A percentile compares a stretch with the other conserved stretches of the same genome.
Conservation (phyloP, 164 flowering plant species). For the Santalum album region DNA sequence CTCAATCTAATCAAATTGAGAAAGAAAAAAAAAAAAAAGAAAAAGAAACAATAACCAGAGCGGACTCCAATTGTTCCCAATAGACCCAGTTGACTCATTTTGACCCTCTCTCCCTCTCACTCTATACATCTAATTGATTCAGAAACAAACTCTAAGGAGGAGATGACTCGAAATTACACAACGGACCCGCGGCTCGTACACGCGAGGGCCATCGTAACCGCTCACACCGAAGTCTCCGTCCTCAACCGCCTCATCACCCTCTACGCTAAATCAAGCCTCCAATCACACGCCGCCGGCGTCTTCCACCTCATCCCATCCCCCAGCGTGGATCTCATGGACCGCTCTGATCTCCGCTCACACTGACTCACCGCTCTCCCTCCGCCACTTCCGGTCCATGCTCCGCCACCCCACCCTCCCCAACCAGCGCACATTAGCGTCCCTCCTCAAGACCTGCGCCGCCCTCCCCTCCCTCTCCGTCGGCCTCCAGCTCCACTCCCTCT, state of each 20-base stretch:
- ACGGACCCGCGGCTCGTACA: constrained; percentile 27
- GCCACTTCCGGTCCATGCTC: constrained; percentile 61
- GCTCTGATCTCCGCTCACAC: constrained; percentile 49
- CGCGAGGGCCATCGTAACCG: constrained; percentile 27
- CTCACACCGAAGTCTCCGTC: constrained; percentile 13
- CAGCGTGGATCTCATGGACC: constrained; percentile 69
- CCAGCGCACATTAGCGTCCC: constrained; percentile 49
- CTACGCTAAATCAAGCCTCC: constrained; percentile 40
- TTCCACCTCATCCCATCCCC: constrained; percentile 47
- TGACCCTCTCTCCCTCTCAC: too few species aligned
- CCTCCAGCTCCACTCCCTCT: constrained; percentile 39
- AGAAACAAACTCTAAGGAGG: too few species aligned
- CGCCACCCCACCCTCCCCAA: constrained; percentile 59
- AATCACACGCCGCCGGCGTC: constrained; percentile 23
- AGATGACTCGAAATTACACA: too few species aligned
- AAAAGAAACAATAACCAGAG: too few species aligned
- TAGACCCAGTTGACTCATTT: too few species aligned
- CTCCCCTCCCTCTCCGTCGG: constrained; percentile 28
- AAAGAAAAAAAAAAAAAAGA: too few species aligned
- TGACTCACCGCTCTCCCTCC: constrained; percentile 27
- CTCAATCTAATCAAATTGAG: too few species aligned
- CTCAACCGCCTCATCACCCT: constrained; percentile 36
- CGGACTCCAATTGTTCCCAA: too few species aligned
- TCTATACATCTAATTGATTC: too few species aligned
- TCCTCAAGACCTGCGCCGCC: constrained; percentile 56